Evolutionary conservation across 208 protist species (phyloP), one percentile per base, ranked within the genome.

Genomic region (Strigomonas culicis): DNA sequence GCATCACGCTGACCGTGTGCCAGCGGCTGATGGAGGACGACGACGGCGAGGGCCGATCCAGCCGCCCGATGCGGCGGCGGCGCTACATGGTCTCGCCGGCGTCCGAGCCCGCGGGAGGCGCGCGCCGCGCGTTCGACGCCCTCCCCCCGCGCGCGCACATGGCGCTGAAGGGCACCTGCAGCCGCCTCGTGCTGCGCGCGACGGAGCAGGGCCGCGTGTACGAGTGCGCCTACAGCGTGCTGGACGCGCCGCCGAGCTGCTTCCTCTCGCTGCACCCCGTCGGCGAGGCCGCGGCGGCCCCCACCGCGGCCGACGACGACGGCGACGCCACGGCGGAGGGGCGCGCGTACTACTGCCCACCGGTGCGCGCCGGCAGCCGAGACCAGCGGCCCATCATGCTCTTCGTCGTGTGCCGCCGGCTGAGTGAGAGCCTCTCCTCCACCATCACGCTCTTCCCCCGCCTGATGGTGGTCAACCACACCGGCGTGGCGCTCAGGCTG

Each of bases 401-500:
- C 43, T 89, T 89, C 51, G 81, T 91, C 1, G 74, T 77, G 10
- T 59, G 68, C 47, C 75, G 22, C 28, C 74, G 72, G 55, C 71
- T 77, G 6, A 61, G 64, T 0, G 77, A 84, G 66, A 80, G 74
- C 39, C 56, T 83, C 27, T 82, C 83, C 50, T 73, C 57, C 24
- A 70, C 76, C 52, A 74, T 93, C 44, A 64, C 76, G 17, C 74
- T 93, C 24, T 79, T 85, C 36, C 87, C 87, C 22, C 79, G 84
- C 19, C 60, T 90, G 11, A 82, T 76, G 10, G 61, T 93, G 7
- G 46, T 90, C 22, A 93, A 93, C 69, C 83, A 90, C 67, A 74
- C 86, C 10, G 87, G 87, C 19, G 70, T 91, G n/a, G 74, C 82
- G 6, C 62, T 86, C 44, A 68, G 70, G 27, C 56, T 91, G 15